Evolutionary conservation across 352 stramenopile genomes (phyloP).

Genomic region (Phytophthora agathidicida): DNA sequence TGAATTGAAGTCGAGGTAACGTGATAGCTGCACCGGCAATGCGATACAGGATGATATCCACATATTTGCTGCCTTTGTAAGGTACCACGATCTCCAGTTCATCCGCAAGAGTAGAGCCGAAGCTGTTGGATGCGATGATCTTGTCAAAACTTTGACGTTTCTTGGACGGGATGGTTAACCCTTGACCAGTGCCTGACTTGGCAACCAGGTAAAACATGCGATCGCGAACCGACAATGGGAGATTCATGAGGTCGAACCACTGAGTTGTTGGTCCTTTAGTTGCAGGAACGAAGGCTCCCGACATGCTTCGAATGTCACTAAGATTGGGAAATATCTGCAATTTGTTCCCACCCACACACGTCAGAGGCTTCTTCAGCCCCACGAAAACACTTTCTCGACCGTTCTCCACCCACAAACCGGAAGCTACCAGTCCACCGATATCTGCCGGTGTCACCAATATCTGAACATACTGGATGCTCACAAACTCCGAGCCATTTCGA

Average conservation of each 20-base stretch:
- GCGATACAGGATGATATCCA: conserved; percentile 37
- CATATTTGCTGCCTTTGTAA: conserved; percentile 24
- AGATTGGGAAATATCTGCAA: conserved; percentile 19
- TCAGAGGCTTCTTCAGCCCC: conserved; percentile 24
- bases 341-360: conserved; percentile 20
- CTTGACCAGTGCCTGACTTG: conserved; percentile 28
- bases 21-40: conserved; percentile 30
- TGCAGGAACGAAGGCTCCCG: conserved; percentile 16
- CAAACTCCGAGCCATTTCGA: conserved; percentile 39
- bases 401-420: conserved; percentile 41
- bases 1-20: conserved; percentile 41
- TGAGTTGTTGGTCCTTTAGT: conserved; percentile 24
- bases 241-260: conserved; percentile 39
- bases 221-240: conserved; percentile 25
- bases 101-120: conserved; percentile 35
- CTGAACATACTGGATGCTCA: conserved; percentile 41
- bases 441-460: conserved; percentile 40
- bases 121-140: conserved; percentile 39
- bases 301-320: conserved; percentile 21
- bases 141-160: conserved; percentile 42
- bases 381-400: conserved; percentile 35
- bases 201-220: conserved; percentile 42
- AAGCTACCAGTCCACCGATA: conserved; percentile 35
- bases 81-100: conserved; percentile 37
- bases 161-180: conserved; percentile 34